phyloP scores from a whole-genome alignment of 352 stramenopile species.

The Phytopythium chamaehyphon region DNA sequence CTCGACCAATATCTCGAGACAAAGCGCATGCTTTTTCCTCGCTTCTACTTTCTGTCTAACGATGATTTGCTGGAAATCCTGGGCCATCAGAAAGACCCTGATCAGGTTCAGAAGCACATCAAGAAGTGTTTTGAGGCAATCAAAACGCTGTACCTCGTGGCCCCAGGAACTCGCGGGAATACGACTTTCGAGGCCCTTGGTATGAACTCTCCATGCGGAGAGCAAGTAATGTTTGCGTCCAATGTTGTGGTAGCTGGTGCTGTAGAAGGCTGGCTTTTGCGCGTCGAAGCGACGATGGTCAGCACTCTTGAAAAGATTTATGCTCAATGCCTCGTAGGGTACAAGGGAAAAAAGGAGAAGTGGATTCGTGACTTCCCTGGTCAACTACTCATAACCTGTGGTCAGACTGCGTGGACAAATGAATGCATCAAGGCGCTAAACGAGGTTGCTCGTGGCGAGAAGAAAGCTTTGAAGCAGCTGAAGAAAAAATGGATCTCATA shows the following conservation, averaged over 20 bases:
- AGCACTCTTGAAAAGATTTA: constrained; percentile 84
- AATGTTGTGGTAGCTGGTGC: constrained; percentile 88
- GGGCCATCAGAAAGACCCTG: constrained; percentile 82
- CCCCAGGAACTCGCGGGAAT: constrained; percentile 67
- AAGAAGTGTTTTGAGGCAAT: constrained; percentile 93
- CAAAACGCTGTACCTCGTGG: constrained; percentile 70
- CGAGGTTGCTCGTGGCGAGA: constrained; percentile 87
- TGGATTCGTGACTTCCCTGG: constrained; percentile 94
- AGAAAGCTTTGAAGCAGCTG: constrained; percentile 88
- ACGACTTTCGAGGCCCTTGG: constrained; percentile 84
- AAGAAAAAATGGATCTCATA: constrained; percentile 95
- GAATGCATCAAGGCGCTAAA: constrained; percentile 93
- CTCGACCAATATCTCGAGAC: constrained; percentile 86
- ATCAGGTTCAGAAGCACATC: constrained; percentile 89
- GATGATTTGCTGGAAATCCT: constrained; percentile 86
- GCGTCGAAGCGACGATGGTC: constrained; percentile 84
- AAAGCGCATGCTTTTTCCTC: constrained; percentile 84
- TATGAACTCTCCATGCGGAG: constrained; percentile 89
- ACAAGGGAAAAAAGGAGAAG: constrained; percentile 94
- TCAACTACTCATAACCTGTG: constrained; percentile 91
- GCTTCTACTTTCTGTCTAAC: constrained; percentile 89
- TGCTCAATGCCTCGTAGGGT: constrained; percentile 76
- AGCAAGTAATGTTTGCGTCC: constrained; percentile 78
- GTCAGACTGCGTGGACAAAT: constrained; percentile 90
- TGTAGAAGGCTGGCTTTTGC: constrained; percentile 89